Evolutionary conservation across 2,329 filamentous ascomycete species (phyloP).

Genomic region (Eutypella sp.): DNA sequence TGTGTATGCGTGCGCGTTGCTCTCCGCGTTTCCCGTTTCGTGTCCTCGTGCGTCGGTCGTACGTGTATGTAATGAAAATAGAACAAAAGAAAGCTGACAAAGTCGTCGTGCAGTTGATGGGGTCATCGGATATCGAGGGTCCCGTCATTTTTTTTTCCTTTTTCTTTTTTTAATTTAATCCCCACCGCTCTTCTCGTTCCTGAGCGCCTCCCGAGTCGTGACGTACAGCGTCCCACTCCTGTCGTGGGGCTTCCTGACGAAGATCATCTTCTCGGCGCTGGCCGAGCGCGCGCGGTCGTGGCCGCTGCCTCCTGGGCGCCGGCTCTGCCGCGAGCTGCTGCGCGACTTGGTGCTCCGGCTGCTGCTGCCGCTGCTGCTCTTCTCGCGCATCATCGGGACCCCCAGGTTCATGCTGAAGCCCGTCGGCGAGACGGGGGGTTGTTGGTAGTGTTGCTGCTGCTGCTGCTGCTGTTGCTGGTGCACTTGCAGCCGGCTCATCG

Average conservation of each 20-base stretch:
- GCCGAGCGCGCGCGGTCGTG: constrained; percentile 21
- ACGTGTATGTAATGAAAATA: too few relatives aligned
- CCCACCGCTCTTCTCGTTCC: constrained; percentile 8
- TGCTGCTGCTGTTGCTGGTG: background rate
- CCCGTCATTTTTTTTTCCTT: too few relatives aligned
- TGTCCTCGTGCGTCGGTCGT: too few relatives aligned
- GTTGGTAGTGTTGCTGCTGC: background rate
- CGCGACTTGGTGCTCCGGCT: constrained; percentile 12
- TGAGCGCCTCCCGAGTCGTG: constrained; percentile 23
- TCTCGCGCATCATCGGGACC: background rate
- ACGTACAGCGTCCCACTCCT: constrained; percentile 19
- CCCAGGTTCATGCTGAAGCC: background rate
- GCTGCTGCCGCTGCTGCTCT: background rate
- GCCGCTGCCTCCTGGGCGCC: constrained; percentile 15
- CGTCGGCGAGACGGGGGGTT: too few relatives aligned
- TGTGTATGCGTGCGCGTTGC: too few relatives aligned
- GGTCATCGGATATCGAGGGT: too few relatives aligned
- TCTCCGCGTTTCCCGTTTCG: too few relatives aligned
- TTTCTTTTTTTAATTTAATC: too few relatives aligned
- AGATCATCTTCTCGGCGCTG: constrained; percentile 14
- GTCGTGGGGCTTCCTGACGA: constrained; percentile 20
- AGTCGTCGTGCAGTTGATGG: too few relatives aligned
- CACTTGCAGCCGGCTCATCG: background rate
- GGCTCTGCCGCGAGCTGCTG: constrained; percentile 19
- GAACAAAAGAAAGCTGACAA: too few relatives aligned